A percentile compares a stretch with the other conserved stretches of the same genome.
phyloP scores from a whole-genome alignment of 176 grass and related monocot genomes.

The Alloteropsis semialata region DNA sequence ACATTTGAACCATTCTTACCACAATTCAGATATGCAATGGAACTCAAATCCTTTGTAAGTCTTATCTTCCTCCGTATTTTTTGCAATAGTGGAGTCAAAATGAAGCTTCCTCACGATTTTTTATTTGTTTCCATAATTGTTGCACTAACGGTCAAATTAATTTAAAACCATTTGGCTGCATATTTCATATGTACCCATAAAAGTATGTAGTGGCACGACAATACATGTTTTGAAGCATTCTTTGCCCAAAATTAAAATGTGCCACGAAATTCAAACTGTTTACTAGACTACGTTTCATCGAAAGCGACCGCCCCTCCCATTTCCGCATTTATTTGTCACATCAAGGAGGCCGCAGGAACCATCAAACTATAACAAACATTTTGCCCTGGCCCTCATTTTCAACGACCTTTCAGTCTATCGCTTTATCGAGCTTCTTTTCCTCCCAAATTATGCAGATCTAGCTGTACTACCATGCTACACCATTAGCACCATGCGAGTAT shows the following conservation, averaged over 20 bases:
- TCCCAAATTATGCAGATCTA: background rate
- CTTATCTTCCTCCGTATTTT: background rate
- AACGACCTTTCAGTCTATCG: background rate
- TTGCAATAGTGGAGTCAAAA: too few species aligned
- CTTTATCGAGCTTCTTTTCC: background rate
- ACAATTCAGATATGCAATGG: background rate
- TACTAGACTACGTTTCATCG: background rate
- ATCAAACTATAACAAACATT: background rate
- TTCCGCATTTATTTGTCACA: background rate
- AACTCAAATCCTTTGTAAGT: background rate
- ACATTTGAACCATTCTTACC: background rate
- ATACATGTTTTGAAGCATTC: too few species aligned
- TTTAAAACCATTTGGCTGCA: background rate
- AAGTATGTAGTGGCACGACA: background rate
- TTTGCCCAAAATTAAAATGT: background rate
- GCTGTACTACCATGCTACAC: background rate
- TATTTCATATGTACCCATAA: fast-evolving
- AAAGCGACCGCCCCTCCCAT: background rate
- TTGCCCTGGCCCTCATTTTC: background rate
- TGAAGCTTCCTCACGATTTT: too few species aligned
- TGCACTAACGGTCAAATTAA: background rate
- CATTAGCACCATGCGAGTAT: background rate
- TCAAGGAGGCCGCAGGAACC: background rate
- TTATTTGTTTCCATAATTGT: background rate
- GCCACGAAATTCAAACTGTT: background rate